Evolutionary conservation across 495 filamentous ascomycete genomes (phyloP).

Genomic region (Talaromyces borbonicus): DNA sequence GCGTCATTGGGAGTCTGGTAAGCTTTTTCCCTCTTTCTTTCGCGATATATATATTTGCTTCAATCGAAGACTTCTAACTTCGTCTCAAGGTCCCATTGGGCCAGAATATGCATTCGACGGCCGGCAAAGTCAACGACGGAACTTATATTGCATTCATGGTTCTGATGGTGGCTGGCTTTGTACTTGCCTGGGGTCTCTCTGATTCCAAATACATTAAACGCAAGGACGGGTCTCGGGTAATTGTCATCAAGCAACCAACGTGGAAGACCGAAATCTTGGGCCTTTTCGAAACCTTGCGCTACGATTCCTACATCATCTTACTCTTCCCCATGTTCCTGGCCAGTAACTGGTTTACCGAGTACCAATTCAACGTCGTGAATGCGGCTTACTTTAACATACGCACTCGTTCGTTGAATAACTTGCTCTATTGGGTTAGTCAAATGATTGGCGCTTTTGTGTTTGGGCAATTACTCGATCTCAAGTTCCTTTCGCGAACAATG

Average conservation of each 20-base stretch:
- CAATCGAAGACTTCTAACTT: too few species aligned
- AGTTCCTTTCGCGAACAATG: conserved; percentile 52
- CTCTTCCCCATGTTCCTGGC: conserved; percentile 78
- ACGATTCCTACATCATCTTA: conserved; percentile 67
- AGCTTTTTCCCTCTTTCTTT: too few species aligned
- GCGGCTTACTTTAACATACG: conserved; percentile 70
- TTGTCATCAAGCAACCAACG: conserved; percentile 79
- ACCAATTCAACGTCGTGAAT: conserved; percentile 45
- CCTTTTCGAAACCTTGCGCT: conserved; percentile 61
- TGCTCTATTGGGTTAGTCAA: conserved; percentile 81
- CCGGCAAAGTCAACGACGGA: conserved; percentile 60
- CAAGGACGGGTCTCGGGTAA: conserved; percentile 70
- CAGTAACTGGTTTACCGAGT: conserved; percentile 44
- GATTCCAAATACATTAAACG: conserved; percentile 71
- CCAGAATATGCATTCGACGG: conserved; percentile 60
- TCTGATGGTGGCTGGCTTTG: conserved; percentile 68
- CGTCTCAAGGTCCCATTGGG: conserved; percentile 59
- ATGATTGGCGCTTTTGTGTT: conserved; percentile 76
- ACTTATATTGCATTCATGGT: conserved; percentile 90
- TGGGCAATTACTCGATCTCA: conserved; percentile 64
- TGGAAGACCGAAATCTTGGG: conserved; percentile 71
- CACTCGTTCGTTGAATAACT: conserved; percentile 70
- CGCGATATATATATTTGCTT: too few species aligned
- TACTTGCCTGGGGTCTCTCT: conserved; percentile 61
- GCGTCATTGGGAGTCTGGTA: conserved; percentile 78